phyloP scores from a whole-genome alignment of 371 early-diverging fungal species.

The Mucor racemosus region DNA sequence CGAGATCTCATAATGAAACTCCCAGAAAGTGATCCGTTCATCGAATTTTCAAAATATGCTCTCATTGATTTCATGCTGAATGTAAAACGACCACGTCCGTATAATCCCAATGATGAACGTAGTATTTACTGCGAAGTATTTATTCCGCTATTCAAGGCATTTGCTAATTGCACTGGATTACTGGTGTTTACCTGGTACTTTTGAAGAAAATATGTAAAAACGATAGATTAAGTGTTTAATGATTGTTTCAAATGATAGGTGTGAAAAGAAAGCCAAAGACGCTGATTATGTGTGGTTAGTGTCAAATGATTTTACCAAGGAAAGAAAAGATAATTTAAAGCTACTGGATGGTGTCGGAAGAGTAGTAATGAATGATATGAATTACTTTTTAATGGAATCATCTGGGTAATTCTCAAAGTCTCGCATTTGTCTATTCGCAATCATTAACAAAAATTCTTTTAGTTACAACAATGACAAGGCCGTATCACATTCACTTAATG shows the following conservation, averaged over 20 bases:
- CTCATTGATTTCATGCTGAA: slow-evolving; percentile 27
- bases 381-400: slow-evolving; percentile 15
- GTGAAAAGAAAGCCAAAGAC: slow-evolving; percentile 26
- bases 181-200: slow-evolving; percentile 23
- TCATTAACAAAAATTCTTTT: too few relatives aligned
- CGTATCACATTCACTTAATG: slow-evolving; percentile 16
- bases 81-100: slow-evolving; percentile 5
- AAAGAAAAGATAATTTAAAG: slow-evolving; percentile 19
- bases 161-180: slow-evolving; percentile 18
- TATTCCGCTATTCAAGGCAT: slow-evolving; percentile 28
- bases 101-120: slow-evolving; percentile 21
- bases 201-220: slow-evolving; percentile 6
- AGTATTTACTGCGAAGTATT: slow-evolving; percentile 23
- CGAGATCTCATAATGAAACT: slow-evolving; percentile 15
- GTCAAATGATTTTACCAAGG: slow-evolving; percentile 17
- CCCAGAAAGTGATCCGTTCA: slow-evolving; percentile 20
- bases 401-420: too few relatives aligned
- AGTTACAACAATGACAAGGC: slow-evolving; percentile 13
- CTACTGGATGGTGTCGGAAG: slow-evolving; percentile 20
- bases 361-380: slow-evolving; percentile 8
- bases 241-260: slow-evolving; percentile 17
- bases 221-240: slow-evolving; percentile 9
- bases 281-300: slow-evolving; percentile 28
- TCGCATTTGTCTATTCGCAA: too few relatives aligned
- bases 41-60: slow-evolving; percentile 23